A percentile compares a stretch with the other conserved stretches of the same genome.
These are phyloP conservation scores for Parathielavia hyrcaniae DNA, from an alignment of 495 filamentous ascomycete species.

Conservation along the genomic window DNA sequence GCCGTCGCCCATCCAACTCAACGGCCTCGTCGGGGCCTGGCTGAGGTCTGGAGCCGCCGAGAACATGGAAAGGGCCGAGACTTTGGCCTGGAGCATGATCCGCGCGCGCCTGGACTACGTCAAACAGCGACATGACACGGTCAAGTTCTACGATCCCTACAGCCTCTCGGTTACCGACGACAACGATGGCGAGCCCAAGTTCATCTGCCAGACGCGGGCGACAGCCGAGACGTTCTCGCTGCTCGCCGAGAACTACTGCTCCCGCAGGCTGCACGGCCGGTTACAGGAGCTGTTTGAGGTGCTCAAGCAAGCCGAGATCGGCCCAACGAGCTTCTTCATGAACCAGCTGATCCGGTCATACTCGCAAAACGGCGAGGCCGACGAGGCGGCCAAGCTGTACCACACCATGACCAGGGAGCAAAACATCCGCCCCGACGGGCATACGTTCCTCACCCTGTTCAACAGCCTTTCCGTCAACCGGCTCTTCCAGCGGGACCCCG, in stretches of 20 bases:
- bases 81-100: constrained; percentile 72
- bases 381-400: constrained; percentile 53
- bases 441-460: constrained; percentile 66
- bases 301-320: constrained; percentile 54
- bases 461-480: constrained; percentile 42
- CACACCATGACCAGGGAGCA: constrained; percentile 34
- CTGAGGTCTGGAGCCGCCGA: constrained; percentile 52
- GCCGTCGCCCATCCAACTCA: constrained; percentile 63
- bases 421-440: constrained; percentile 52
- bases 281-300: constrained; percentile 53
- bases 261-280: constrained; percentile 50
- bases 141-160: constrained; percentile 20
- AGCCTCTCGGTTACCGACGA: constrained; percentile 33
- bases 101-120: constrained; percentile 56
- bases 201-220: constrained; percentile 41
- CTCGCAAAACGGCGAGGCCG: constrained; percentile 47
- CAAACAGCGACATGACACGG: constrained; percentile 22
- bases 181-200: constrained; percentile 25
- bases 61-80: constrained; percentile 56
- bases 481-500: constrained; percentile 33
- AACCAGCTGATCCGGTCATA: constrained; percentile 65
- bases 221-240: constrained; percentile 72
- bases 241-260: constrained; percentile 63
- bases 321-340: constrained; percentile 63
- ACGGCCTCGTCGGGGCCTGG: constrained; percentile 71